Percentiles rank a stretch among this genome's conserved stretches.
Evolutionary conservation across 2,329 filamentous ascomycete genomes (phyloP).

Genomic region (Claviceps purpurea): DNA sequence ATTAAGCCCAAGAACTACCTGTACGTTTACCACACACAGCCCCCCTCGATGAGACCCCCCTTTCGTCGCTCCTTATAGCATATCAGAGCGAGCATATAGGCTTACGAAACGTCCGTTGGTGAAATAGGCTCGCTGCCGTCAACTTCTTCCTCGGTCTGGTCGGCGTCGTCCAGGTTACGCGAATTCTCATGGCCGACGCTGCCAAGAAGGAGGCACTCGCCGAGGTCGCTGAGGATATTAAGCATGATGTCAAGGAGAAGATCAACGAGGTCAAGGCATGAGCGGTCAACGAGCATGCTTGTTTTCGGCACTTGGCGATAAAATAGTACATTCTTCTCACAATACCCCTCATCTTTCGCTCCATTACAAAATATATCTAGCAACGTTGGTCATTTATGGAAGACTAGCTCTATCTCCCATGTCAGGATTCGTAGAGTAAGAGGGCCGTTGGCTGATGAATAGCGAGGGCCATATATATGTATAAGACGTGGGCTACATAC

Average conservation of each 20-base stretch:
- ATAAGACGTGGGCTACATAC: background rate
- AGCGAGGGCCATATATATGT: no score
- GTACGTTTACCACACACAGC: constrained; percentile 31
- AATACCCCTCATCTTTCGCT: no score
- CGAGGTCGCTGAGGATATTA: constrained; percentile 24
- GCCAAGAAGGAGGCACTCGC: constrained; percentile 39
- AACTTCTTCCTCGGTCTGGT: constrained; percentile 96
- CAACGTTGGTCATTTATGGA: no score
- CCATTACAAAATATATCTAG: no score
- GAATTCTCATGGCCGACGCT: constrained; percentile 57
- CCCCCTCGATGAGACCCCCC: background rate
- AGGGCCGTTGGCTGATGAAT: no score
- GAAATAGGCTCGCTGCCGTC: constrained; percentile 68
- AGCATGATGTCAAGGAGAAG: constrained; percentile 25
- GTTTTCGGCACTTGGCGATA: background rate
- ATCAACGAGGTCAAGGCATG: constrained; percentile 11
- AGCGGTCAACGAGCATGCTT: background rate
- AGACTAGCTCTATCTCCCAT: no score
- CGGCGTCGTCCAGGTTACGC: constrained; percentile 65
- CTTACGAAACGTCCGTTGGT: background rate
- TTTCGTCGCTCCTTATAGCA: background rate
- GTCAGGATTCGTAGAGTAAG: no score
- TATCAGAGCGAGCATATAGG: no score
- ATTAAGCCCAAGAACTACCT: constrained; percentile 90
- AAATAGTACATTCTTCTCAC: background rate